Base-by-base conservation (phyloP, 2,329 filamentous ascomycete genomes). In the Phymatotrichopsis omnivora region DNA sequence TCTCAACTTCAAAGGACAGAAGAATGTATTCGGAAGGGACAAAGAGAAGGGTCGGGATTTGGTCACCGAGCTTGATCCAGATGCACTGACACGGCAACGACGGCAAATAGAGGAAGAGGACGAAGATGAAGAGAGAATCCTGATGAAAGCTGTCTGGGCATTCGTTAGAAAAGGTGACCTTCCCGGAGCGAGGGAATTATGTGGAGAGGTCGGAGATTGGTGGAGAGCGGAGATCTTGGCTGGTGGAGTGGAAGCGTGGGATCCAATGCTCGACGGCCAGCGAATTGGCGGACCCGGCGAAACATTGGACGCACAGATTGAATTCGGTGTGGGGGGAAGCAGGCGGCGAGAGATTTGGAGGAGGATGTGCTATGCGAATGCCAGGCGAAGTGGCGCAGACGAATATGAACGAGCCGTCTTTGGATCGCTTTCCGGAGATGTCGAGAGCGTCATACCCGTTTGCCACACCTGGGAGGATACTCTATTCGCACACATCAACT, bases 81-180 rank as follows among this genome's bases (percentile, higher is more conserved):
- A 98, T 67, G 85, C 86, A 5, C 71, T 78, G n/a, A 79, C 78
- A 28, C 76, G 91, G 50, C 87, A 96, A 63, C 73, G 72, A 37
- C 76, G 83, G 42, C 76, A 73, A 38, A 68, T 96, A 30, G 82
- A 93, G 60, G 75, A 78, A 19, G 77, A 87, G 57, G 91, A 98
- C 60, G 78, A 85, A 54, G 87, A 80, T 58, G 91, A 89, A 52
- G 91, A 98, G 66, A 76, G 81, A 42, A 82, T 86, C 2, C 83
- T 93, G 35, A 96, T 91, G 87, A 73, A 87, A 50, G 82, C 84
- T n/a, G 91, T 85, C 64, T 96, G 86, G 68, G 85, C 94, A 62
- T 83, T 94, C 69, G 70, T 98, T 41, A 78, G 89, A 37, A 78
- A 86, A 34, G 91, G 91, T n/a, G 79, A 77, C 51, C 76, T 82